Percentiles rank a stretch among this genome's conserved stretches.
phyloP scores from a whole-genome alignment of 2,329 filamentous ascomycete genomes.

The Penicillium verrucosum region DNA sequence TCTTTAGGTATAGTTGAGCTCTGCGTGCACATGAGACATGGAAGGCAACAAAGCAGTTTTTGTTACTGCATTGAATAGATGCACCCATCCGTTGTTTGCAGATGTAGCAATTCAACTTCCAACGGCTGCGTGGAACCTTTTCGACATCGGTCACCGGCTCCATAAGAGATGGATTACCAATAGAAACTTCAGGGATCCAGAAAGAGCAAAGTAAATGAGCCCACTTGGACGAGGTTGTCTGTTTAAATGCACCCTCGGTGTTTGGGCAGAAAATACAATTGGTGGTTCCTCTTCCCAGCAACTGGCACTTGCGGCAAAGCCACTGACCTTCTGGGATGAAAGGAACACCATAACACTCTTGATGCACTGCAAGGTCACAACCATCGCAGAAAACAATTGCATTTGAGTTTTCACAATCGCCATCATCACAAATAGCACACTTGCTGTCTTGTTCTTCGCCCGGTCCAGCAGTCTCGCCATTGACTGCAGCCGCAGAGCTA shows the following conservation, averaged over 20 bases:
- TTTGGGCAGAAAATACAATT: slow-evolving; percentile 99
- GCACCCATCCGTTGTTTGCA: slow-evolving; percentile 97
- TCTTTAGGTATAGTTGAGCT: slow-evolving; percentile 84
- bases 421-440: slow-evolving; percentile 96
- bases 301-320: slow-evolving; percentile 94
- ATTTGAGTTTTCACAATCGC: slow-evolving; percentile 99
- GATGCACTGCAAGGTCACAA: slow-evolving; percentile 94
- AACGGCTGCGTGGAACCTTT: slow-evolving; percentile 90
- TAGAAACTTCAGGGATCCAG: slow-evolving; percentile 96
- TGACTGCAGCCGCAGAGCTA: slow-evolving; percentile 90
- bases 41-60: slow-evolving; percentile 94
- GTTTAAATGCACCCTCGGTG: slow-evolving; percentile 95
- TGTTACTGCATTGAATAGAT: slow-evolving; percentile 97
- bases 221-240: slow-evolving; percentile 95
- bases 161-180: slow-evolving; percentile 96
- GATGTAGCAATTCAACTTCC: slow-evolving; percentile 93
- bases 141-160: slow-evolving; percentile 97
- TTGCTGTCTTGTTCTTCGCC: slow-evolving; percentile 96
- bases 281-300: slow-evolving; percentile 86
- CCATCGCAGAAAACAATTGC: slow-evolving; percentile 99
- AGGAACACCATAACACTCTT: slow-evolving; percentile 97
- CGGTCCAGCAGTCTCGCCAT: slow-evolving; percentile 75
- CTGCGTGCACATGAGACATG: slow-evolving; percentile 93
- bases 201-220: slow-evolving; percentile 93
- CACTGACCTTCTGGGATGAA: slow-evolving; percentile 99